Percentiles rank a stretch among this genome's conserved stretches.
phyloP scores from a whole-genome alignment of 2,329 filamentous ascomycete species.

The Aspergillus sp. region DNA sequence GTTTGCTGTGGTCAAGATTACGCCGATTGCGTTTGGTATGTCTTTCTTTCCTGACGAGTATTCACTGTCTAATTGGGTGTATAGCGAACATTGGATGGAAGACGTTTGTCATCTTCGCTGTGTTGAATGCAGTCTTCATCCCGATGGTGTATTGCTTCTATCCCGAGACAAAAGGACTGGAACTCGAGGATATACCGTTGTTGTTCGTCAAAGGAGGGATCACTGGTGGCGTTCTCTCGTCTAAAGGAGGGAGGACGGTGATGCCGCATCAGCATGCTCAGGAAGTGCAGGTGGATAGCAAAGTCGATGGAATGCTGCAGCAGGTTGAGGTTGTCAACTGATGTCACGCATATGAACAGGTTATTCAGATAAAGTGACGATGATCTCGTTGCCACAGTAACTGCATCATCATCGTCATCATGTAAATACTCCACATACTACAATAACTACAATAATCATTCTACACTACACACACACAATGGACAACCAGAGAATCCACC shows the following conservation, averaged over 20 bases:
- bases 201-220: neutral
- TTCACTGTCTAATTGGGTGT: no score
- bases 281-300: constrained; percentile 8
- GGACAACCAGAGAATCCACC: neutral
- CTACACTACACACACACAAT: neutral
- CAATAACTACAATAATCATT: no score
- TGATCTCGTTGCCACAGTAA: no score
- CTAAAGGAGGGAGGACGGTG: constrained; percentile 14
- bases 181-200: constrained; percentile 54
- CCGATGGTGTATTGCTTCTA: constrained; percentile 59
- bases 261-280: constrained; percentile 15
- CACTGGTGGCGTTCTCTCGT: constrained; percentile 11
- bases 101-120: constrained; percentile 17
- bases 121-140: constrained; percentile 18
- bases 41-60: neutral
- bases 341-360: neutral
- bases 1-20: constrained; percentile 26
- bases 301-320: constrained; percentile 11
- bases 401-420: no score
- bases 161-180: constrained; percentile 58
- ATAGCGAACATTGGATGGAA: constrained; percentile 21
- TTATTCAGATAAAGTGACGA: neutral
- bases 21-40: constrained; percentile 17
- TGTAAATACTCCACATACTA: no score
- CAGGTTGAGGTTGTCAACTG: constrained; percentile 5